A percentile compares a stretch with the other conserved stretches of the same genome.
Evolutionary conservation across 2,329 filamentous ascomycete genomes (phyloP).

Genomic region (Penicillium sp.): DNA sequence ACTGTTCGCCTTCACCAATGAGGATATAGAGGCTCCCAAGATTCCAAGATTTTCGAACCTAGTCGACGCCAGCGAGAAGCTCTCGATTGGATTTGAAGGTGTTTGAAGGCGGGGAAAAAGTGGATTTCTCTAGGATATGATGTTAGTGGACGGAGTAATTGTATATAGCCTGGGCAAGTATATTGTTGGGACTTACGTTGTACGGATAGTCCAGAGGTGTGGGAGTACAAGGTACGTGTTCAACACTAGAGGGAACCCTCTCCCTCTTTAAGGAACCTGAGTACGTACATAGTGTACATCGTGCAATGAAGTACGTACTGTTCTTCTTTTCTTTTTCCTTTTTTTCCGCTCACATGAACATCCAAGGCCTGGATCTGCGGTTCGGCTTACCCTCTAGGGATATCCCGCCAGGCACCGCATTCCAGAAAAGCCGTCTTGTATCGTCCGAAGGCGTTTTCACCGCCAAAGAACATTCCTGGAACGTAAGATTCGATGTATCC

Average conservation of each 20-base stretch:
- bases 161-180: neutral
- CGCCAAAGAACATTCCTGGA: conserved; percentile 10
- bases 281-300: neutral
- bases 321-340: neutral
- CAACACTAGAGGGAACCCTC: neutral
- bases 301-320: neutral
- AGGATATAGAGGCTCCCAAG: neutral
- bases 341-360: conserved; percentile 37
- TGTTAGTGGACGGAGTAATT: conserved; percentile 12
- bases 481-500: neutral
- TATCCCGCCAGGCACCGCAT: conserved; percentile 28
- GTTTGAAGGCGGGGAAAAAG: conserved; percentile 32
- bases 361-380: conserved; percentile 24
- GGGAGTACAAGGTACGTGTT: neutral
- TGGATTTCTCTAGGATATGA: conserved; percentile 18
- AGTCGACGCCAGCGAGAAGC: neutral
- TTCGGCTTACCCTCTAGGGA: conserved; percentile 36
- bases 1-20: neutral
- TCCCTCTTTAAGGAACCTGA: conserved; percentile 11
- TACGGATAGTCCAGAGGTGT: neutral
- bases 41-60: conserved; percentile 1
- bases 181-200: neutral
- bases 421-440: conserved; percentile 5
- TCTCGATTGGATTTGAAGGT: conserved; percentile 17
- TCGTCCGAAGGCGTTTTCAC: conserved; percentile 18